These are phyloP conservation scores for Pyrus betulifolia DNA, from an alignment of 306 rosid species.

Conservation along the genomic window DNA sequence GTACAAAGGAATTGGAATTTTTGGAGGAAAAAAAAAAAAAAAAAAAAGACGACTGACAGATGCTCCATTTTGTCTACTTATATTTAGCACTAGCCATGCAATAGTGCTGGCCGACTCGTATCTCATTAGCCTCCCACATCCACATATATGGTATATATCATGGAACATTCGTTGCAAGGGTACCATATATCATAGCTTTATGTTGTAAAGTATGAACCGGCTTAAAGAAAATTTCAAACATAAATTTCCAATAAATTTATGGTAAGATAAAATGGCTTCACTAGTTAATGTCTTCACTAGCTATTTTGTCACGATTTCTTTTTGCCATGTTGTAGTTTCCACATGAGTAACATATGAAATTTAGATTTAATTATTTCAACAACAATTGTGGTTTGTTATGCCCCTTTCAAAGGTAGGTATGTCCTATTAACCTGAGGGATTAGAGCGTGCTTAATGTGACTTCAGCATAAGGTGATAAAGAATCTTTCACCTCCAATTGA, in stretches of 20 bases:
- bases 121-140: not conserved
- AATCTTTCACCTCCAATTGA: no score
- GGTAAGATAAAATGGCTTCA: not conserved
- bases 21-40: not conserved
- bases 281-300: not conserved
- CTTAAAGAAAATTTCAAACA: not conserved
- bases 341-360: not conserved
- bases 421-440: no score
- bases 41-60: not conserved
- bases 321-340: not conserved
- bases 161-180: not conserved
- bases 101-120: not conserved
- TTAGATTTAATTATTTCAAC: not conserved
- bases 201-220: not conserved
- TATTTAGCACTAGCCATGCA: not conserved
- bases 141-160: not conserved
- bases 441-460: no score
- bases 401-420: no score
- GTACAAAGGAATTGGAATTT: not conserved
- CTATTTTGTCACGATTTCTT: not conserved
- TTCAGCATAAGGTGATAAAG: no score
- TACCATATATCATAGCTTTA: not conserved
- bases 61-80: conserved; percentile 3
- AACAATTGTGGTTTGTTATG: no score
- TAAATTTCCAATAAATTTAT: not conserved